A percentile compares a stretch with the other conserved stretches of the same genome.
These are phyloP conservation scores for Talinum fruticosum DNA, from an alignment of 148 eudicot genomes.

Conservation along the genomic window DNA sequence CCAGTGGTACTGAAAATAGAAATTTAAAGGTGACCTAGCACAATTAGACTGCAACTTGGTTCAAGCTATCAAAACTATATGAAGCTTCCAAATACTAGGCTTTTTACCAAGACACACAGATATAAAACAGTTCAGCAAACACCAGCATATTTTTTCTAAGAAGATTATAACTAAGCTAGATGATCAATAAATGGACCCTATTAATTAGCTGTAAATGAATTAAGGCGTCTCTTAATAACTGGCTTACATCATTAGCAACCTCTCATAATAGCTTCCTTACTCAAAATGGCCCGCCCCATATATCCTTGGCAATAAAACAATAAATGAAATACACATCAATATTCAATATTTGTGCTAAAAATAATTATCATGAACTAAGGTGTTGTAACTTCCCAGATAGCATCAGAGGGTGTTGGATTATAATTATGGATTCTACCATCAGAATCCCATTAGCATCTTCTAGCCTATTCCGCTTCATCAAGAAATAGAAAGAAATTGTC, in stretches of 20 bases:
- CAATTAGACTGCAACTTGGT: neutral
- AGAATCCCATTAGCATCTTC: neutral
- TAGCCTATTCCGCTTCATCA: neutral
- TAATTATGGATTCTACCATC: no score
- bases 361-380: no score
- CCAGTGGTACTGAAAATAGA: constrained; percentile 62
- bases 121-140: neutral
- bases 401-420: no score
- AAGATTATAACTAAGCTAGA: neutral
- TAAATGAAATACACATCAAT: no score
- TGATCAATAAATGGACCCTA: neutral
- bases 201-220: no score
- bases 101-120: neutral
- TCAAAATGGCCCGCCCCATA: no score
- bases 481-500: neutral
- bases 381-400: no score
- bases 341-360: no score
- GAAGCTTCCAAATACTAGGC: constrained; percentile 18
- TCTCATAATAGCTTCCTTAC: no score
- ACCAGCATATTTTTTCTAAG: neutral
- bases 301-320: no score
- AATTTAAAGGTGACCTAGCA: constrained; percentile 10
- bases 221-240: no score
- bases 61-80: neutral
- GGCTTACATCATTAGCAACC: no score